These are phyloP conservation scores for Ustilago bromivora DNA, from an alignment of 1,284 basidiomycete species.

Conservation along the genomic window DNA sequence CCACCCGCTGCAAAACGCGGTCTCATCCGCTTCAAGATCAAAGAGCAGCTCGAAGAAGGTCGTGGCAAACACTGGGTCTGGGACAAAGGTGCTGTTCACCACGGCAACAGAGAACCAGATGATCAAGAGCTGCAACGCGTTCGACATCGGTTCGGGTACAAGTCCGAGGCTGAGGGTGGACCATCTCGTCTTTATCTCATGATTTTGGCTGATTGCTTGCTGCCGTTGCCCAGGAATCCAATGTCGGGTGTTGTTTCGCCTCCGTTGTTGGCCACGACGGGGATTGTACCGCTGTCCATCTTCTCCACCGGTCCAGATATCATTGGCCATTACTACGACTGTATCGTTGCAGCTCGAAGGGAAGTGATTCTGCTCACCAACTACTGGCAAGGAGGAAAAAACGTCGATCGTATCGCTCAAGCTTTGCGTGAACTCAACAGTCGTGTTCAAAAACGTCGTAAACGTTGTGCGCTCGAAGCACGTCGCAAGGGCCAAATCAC, in stretches of 20 bases:
- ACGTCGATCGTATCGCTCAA: conserved; percentile 64
- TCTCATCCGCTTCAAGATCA: conserved; percentile 62
- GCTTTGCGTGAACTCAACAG: conserved; percentile 63
- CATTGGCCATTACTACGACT: conserved; percentile 68
- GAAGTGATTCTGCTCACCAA: conserved; percentile 69
- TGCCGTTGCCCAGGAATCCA: conserved; percentile 57
- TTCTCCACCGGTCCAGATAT: conserved; percentile 69
- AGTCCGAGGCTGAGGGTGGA: conserved; percentile 48
- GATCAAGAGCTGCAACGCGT: conserved; percentile 61
- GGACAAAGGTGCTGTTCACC: conserved; percentile 64
- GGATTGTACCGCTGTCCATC: conserved; percentile 66
- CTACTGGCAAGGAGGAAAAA: conserved; percentile 68
- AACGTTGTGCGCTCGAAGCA: conserved; percentile 26
- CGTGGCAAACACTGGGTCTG: conserved; percentile 66
- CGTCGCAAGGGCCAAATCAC: conserved; percentile 15
- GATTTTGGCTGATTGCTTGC: conserved; percentile 66
- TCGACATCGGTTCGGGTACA: conserved; percentile 59
- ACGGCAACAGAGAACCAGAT: conserved; percentile 59
- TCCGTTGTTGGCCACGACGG: conserved; percentile 65
- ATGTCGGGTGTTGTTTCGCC: conserved; percentile 67
- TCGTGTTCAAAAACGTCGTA: conserved; percentile 45
- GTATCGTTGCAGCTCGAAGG: conserved; percentile 63
- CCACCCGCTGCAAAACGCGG: conserved; percentile 58
- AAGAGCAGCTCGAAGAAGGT: conserved; percentile 61
- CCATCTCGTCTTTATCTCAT: conserved; percentile 64